Base-by-base conservation (phyloP, 805 yeast species). In the Scheffersomyces spartinae region DNA sequence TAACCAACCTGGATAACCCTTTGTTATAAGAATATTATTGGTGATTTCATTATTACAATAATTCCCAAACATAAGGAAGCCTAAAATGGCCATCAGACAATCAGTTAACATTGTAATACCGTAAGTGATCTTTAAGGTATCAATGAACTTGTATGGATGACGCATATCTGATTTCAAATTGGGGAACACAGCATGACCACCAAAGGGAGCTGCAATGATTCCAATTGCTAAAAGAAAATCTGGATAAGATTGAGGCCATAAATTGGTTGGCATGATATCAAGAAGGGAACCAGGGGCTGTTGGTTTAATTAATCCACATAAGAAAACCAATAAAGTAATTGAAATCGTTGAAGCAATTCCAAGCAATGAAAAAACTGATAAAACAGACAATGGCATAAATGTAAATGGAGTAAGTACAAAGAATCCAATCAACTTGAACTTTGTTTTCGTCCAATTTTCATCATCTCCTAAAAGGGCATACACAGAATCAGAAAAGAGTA, bases 401-500 rank as follows among this genome's bases (percentile, higher is more conserved):
- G 88, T 76, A 27, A 84, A 79, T 4, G 95, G 95, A 1, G 93
- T 77, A 29, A 84, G 61, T 6, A 76, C 63, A 22, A 77, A 52
- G 40, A 78, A 79, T 10, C 81, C 78, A 23, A 82, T 34, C 23
- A 77, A 28, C 45, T 84, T 84, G 56, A 77, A 79, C 18, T 63
- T 58, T 7, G 55, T 43, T 26, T 41, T 47, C 5, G 65, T 57
- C 64, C 64, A 60, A 9, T 30, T 32, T 7, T 33, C 12, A 7
- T 55, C 57, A 31, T 50, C 60, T 1, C 59, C 60, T 19, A 62
- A 56, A 20, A 81, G 52, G 0, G 86, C 83, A 51, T 71, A 69
- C 27, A 85, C 61, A 1, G 94, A 81, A 50, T 85, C 95, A 12
- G 93, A 84, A 49, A 85, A 83, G 13, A 85, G 58, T 13, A 85